Evolutionary conservation across 331 rosid genomes (phyloP), one percentile per base, ranked within the genome.

Genomic region (Quercus lobata): DNA sequence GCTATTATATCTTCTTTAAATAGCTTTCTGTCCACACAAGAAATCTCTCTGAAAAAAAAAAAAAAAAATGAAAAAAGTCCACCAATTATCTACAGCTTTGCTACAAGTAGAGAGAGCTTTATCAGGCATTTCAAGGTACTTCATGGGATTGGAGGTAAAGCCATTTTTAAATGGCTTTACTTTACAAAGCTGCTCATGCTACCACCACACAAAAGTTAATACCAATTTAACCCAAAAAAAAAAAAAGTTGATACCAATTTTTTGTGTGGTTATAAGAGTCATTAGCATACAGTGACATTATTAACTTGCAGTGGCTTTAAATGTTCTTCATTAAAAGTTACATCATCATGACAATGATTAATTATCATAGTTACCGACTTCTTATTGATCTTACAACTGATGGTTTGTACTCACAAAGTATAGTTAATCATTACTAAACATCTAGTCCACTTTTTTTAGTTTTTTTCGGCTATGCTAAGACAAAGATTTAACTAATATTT

Each of bases 11-110:
- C 16, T 35, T 66, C 25, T 3, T 6, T 6, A 16, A 15, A 7
- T 37, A 22, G 61, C 79, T 58, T 62, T 24, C 49, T 62, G 79
- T 44, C 79, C 72, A 24, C 58, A 62, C 71, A 75, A 37, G 72
- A n/a, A 62, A 76, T 76, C 61, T 46, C 27, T 10, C 60, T 75
- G 35, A 3, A 6, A 24, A 21, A 37, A 16, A 7, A 6, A 24
- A 60, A 30, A 16, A 7, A 6, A 24, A 60, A 30, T 0, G 4
- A 7, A 56, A 56, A 21, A 58, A 58, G 6, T 15, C 41, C 35
- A 16, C 44, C 44, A 68, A 34, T 68, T 35, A 8, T 35, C 49
- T 10, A 35, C 16, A 34, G 29, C 72, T 68, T 25, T 19, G 5
- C 4, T 15, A 9, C 6, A 25, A 58, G 15, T 11, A 27, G 37